phyloP scores from a whole-genome alignment of 2,329 filamentous ascomycete genomes.

The Trichoderma asperellum region DNA sequence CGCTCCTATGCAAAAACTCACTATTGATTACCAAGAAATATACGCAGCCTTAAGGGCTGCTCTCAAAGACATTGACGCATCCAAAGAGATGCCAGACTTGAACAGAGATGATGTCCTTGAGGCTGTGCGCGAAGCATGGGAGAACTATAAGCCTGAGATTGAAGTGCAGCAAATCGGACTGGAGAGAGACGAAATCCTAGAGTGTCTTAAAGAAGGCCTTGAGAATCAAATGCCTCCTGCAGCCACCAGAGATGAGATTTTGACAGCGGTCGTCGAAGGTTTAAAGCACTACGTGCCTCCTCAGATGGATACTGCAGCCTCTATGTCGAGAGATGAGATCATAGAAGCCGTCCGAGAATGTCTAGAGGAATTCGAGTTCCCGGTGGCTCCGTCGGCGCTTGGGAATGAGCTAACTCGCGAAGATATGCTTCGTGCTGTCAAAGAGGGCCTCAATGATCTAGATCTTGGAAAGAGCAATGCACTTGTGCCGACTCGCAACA shows the following conservation, averaged over 20 bases:
- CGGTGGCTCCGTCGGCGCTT: conserved; percentile 60
- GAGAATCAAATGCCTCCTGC: conserved; percentile 61
- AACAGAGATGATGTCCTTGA: conserved; percentile 83
- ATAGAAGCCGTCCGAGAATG: conserved; percentile 83
- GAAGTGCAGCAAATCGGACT: conserved; percentile 88
- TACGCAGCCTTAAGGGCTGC: conserved; percentile 84
- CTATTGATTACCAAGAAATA: conserved; percentile 79
- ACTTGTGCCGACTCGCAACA: conserved; percentile 49
- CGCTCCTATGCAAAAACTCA: conserved; percentile 60
- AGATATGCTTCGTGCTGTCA: conserved; percentile 67
- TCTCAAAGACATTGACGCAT: conserved; percentile 62
- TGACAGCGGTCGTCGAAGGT: conserved; percentile 82
- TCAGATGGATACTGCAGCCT: conserved; percentile 68
- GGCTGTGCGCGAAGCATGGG: conserved; percentile 88
- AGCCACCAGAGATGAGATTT: conserved; percentile 81
- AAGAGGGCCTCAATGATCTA: conserved; percentile 59
- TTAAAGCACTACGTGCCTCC: conserved; percentile 80
- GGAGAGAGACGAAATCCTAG: conserved; percentile 86
- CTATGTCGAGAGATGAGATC: conserved; percentile 79
- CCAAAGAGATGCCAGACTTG: conserved; percentile 49
- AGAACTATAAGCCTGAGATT: conserved; percentile 92
- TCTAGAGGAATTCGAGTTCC: conserved; percentile 81
- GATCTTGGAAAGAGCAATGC: conserved; percentile 50
- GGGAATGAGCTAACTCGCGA: conserved; percentile 60
- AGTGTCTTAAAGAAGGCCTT: conserved; percentile 83